Base-by-base conservation (phyloP, 768 basidiomycete genomes). In the Cytidiella melzeri region DNA sequence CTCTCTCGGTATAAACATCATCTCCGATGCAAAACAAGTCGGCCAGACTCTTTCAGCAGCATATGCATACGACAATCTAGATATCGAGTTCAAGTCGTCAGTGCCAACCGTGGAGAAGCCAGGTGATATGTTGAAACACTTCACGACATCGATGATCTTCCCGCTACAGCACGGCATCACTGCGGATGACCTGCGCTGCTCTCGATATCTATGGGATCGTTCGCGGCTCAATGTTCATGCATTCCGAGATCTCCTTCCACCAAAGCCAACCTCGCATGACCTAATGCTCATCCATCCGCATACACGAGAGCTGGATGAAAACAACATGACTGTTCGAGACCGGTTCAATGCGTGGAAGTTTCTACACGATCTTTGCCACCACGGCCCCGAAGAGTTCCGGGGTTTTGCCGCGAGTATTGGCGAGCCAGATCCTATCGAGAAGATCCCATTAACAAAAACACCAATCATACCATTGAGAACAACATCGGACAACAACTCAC, bases 31-130 rank as follows among this genome's bases (percentile, higher is more conserved):
- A n/a, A n/a, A n/a, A n/a, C n/a, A n/a, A n/a, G n/a, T n/a, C n/a
- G n/a, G n/a, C n/a, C n/a, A n/a, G n/a, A n/a, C n/a, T n/a, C n/a
- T n/a, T n/a, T n/a, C n/a, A n/a, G n/a, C n/a, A n/a, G n/a, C 54
- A 5, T 69, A 63, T 54, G 67, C 68, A 3, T 75, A 69, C 23
- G 68, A 76, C 48, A 76, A 76, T 54, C 63, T 75, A 23, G 72
- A 76, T 51, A 59, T 73, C 5, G 57, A 69, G 36, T 50, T 73
- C 5, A 64, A 67, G 40, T 45, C 55, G 10, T 12, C 56, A 0
- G 47, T 61, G 5, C 66, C 66, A 0, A 69, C 67, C 0, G 44
- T 64, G 1, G 66, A 74, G 38, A 57, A 63, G 7, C 19, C 38
- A 1, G 43, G 54, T 3, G 57, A 57, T n/a, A n/a, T 53, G 1